Base-by-base conservation (phyloP, 2,329 filamentous ascomycete species). In the Ceratocystis lukuohia region DNA sequence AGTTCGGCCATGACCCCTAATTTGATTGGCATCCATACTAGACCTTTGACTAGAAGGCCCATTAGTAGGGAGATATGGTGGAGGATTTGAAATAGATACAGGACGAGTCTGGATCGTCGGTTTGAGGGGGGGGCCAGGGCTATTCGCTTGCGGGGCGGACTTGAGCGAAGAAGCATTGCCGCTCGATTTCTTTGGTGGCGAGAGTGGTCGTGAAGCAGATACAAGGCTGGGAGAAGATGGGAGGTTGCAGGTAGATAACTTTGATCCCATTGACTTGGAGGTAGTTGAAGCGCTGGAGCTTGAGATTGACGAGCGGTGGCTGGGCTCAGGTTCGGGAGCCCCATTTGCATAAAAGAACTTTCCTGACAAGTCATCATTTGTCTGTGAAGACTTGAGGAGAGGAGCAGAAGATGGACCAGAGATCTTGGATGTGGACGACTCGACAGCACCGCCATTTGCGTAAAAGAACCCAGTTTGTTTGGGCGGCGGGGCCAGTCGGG, bases 331-430 rank as follows among this genome's bases (percentile, higher is more conserved):
- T 66, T 85, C 81, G 1, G 82, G 81, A 15, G 77, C 77, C 37
- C 86, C 85, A 74, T 89, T 88, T 68, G 87, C 88, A 73, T 91
- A 88, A 74, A 91, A 85, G 77, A 92, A 91, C 73, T 88, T 89
- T 75, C 79, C 79, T 5, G 79, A 64, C 12, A 68, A 64, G 44
- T 66, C 66, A 22, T 69, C 69, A 41, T 63, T 61, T 20, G 64
- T 61, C 17, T 69, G 69, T 8, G 66, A 61, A 5, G 66, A 15
- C 48, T 68, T 67, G 30, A 62, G 65, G 3, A 63, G 15, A 50
- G n/a, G 17, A 28, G 64, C 65, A 25, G 67, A 59, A 33, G 63
- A 15, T 2, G 53, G 68, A 64, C 33, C 6, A 46, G 71, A 17
- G 76, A 73, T 64, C 75, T 78, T 17, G 73, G 66, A 20, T 10